Conservation (phyloP, 257 asterid genomes). For the Salvia hispanica region DNA sequence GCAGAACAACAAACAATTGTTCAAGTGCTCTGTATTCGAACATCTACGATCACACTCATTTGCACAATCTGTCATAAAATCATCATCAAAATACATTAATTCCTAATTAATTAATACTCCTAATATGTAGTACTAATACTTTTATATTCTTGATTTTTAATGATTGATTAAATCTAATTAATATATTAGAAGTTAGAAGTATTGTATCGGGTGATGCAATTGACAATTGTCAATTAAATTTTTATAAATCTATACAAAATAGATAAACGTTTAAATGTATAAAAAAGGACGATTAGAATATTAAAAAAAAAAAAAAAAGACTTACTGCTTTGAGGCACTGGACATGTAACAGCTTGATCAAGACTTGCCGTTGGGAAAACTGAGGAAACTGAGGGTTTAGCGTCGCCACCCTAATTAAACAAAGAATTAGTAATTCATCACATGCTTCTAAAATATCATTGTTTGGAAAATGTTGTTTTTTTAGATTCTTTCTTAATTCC, state of each 20-base stretch:
- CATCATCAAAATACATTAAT: no score
- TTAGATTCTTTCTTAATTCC: no score
- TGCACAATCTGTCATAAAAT: constrained; percentile 26
- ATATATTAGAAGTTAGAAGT: no score
- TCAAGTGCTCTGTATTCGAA: constrained; percentile 22
- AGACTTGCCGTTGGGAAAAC: neutral
- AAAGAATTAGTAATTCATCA: neutral
- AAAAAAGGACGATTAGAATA: neutral
- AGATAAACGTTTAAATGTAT: neutral
- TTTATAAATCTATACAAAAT: no score
- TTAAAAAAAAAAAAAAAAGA: neutral
- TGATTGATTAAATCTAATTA: no score
- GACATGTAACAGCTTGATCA: constrained; percentile 3
- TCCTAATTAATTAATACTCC: no score
- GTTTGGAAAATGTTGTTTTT: no score
- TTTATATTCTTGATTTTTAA: no score
- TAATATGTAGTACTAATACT: no score
- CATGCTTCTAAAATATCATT: neutral
- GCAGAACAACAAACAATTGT: constrained; percentile 29
- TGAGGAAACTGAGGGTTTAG: no score
- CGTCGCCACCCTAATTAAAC: constrained; percentile 14
- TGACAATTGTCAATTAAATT: no score
- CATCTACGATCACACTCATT: constrained; percentile 38
- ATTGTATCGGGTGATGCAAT: no score
- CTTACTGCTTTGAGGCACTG: constrained; percentile 24